A percentile compares a stretch with the other conserved stretches of the same genome.
These are phyloP conservation scores for Trametopsis cervina DNA, from an alignment of 768 basidiomycete genomes.

Conservation along the genomic window DNA sequence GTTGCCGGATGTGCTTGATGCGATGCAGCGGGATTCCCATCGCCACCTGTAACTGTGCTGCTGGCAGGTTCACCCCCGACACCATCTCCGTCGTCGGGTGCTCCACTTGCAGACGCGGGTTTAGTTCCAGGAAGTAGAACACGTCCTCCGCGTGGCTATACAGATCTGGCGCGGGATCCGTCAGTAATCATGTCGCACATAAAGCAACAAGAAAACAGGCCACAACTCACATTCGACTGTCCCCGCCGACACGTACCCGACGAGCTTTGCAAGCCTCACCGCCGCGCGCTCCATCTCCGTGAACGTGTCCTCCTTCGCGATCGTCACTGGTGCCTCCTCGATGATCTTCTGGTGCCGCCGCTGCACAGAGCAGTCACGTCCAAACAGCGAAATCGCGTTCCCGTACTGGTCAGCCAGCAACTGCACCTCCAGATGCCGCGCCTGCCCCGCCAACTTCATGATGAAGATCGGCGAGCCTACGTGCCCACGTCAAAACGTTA, in stretches of 20 bases:
- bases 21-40: slow-evolving; percentile 98
- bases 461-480: slow-evolving; percentile 96
- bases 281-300: slow-evolving; percentile 99
- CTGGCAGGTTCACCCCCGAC: slow-evolving; percentile 96
- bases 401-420: slow-evolving; percentile 99
- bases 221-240: slow-evolving; percentile 92
- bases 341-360: slow-evolving; percentile 99
- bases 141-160: slow-evolving; percentile 91
- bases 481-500: slow-evolving; percentile 13
- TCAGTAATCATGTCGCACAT: slow-evolving; percentile 6
- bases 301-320: slow-evolving; percentile 86
- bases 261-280: slow-evolving; percentile 97
- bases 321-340: slow-evolving; percentile 98
- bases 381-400: slow-evolving; percentile 97
- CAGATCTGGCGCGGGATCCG: slow-evolving; percentile 50
- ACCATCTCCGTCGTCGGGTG: slow-evolving; percentile 99
- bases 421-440: slow-evolving; percentile 97
- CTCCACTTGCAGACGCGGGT: slow-evolving; percentile 99
- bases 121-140: slow-evolving; percentile 97
- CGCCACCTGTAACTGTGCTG: slow-evolving; percentile 93
- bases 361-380: slow-evolving; percentile 98
- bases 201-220: no score
- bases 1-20: slow-evolving; percentile 90
- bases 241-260: slow-evolving; percentile 98
- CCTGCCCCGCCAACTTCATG: slow-evolving; percentile 98